Percentiles rank a stretch among this genome's conserved stretches.
phyloP scores from a whole-genome alignment of 106 monocot species.

The Platanthera zijinensis region DNA sequence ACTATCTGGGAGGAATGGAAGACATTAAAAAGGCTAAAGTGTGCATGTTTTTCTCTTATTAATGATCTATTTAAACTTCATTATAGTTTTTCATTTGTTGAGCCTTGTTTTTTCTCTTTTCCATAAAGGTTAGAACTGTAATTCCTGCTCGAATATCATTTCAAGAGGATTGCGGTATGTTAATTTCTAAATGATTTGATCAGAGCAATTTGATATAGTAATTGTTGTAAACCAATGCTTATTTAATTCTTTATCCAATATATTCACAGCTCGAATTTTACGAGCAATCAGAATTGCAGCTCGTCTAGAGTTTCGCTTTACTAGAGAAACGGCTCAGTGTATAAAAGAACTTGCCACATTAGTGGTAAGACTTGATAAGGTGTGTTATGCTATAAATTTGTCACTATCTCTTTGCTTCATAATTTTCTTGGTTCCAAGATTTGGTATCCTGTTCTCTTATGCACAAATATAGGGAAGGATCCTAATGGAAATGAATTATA shows the following conservation, averaged over 20 bases:
- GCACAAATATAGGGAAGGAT: slow-evolving; percentile 51
- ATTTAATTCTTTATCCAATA: not conserved
- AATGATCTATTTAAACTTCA: not conserved
- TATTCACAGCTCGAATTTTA: slow-evolving; percentile 75
- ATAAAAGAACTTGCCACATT: slow-evolving; percentile 60
- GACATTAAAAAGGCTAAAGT: slow-evolving; percentile 92
- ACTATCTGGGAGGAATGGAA: slow-evolving; percentile 88
- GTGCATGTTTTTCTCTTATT: slow-evolving; percentile 39
- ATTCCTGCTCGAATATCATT: slow-evolving; percentile 72
- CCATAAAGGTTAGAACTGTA: slow-evolving; percentile 65
- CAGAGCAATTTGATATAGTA: not conserved
- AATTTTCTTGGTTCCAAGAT: not conserved
- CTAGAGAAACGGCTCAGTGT: slow-evolving; percentile 74
- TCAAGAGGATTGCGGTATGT: slow-evolving; percentile 86
- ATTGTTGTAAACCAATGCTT: not conserved
- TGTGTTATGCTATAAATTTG: slow-evolving; percentile 4
- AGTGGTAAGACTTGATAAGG: slow-evolving; percentile 81
- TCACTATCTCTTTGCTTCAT: not conserved
- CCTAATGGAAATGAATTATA: slow-evolving; percentile 96
- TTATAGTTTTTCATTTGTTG: not conserved
- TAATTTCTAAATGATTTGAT: slow-evolving; percentile 1
- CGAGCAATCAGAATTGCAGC: slow-evolving; percentile 98
- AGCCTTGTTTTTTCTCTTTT: slow-evolving; percentile 4
- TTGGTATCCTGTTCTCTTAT: slow-evolving; percentile 3
- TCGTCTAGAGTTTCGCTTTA: slow-evolving; percentile 79